Conservation (phyloP, 1,284 basidiomycete species). For the Ceraceosorus bombacis region DNA sequence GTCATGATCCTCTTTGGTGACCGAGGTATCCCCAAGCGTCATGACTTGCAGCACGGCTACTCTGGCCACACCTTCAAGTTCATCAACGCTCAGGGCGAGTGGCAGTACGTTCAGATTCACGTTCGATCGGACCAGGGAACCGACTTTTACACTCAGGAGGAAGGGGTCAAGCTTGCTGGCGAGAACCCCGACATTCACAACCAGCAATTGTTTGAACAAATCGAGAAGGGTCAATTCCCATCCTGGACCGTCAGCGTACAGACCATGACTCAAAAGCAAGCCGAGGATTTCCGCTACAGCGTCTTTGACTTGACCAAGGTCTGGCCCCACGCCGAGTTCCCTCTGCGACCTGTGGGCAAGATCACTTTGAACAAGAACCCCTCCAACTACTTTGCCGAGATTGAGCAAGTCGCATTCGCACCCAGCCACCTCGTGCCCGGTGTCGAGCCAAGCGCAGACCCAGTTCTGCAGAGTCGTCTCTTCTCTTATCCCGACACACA, state of each 20-base stretch:
- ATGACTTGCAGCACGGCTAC: slow-evolving; percentile 63
- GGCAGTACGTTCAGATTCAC: slow-evolving; percentile 73
- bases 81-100: slow-evolving; percentile 70
- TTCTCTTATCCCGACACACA: slow-evolving; percentile 69
- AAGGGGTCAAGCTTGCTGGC: slow-evolving; percentile 56
- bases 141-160: slow-evolving; percentile 51
- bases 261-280: slow-evolving; percentile 81
- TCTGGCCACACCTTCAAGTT: slow-evolving; percentile 85
- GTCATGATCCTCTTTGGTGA: slow-evolving; percentile 61
- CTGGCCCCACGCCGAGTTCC: slow-evolving; percentile 56
- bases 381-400: slow-evolving; percentile 56
- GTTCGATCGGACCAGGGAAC: slow-evolving; percentile 58
- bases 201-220: slow-evolving; percentile 63
- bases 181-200: slow-evolving; percentile 64
- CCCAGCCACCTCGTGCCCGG: slow-evolving; percentile 19
- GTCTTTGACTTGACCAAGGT: slow-evolving; percentile 73
- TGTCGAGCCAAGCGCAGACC: slow-evolving; percentile 30
- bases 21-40: slow-evolving; percentile 80
- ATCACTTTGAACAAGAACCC: slow-evolving; percentile 77
- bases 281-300: slow-evolving; percentile 81
- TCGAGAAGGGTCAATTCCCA: slow-evolving; percentile 69
- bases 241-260: slow-evolving; percentile 71
- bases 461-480: slow-evolving; percentile 37
- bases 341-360: slow-evolving; percentile 76
- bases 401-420: slow-evolving; percentile 21